Base-by-base conservation (phyloP, 2,329 filamentous ascomycete genomes). In the Arthrinium phaeospermum region DNA sequence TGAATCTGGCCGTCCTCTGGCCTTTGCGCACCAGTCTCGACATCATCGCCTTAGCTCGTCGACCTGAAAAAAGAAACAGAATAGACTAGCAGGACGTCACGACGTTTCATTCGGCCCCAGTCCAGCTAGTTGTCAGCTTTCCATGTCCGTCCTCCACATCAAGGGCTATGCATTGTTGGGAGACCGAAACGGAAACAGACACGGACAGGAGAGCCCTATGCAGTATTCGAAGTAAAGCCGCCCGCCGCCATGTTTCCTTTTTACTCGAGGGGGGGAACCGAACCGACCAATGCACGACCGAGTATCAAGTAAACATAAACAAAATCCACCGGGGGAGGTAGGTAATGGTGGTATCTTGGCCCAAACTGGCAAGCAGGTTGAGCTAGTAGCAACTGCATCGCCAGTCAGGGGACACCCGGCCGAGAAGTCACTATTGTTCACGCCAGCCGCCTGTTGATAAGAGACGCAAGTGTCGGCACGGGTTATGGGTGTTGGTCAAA, bases 61-160 rank as follows among this genome's bases (percentile, higher is more conserved):
- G 53, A 47, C 67, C 67, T 47, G 67, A 34, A 47, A 68, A 46
- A 47, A 68, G 67, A 34, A 47, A 68, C 53, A 61, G 19, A 37
- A 61, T 30, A 37, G 34, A 22, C 53, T 37, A 68, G 24, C 67
- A 69, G 46, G 37, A 69, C 68, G 68, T 69, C 68, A 69, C 68
- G 68, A 51, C 68, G 68, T 69, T 69, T 69, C 68, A 69, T n/a
- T 69, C 68, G 68, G 68, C 44, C 67, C 44, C 67, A n/a, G 53
- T 37, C 7, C 53, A 61, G 53, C 53, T 61, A 61, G 53, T 37
- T 61, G 53, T 61, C 53, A 37, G 53, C 53, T 61, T 10, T 41
- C 37, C 19, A 37, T 61, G 53, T 19, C 53, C 13, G 53, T 34
- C 53, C 7, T 34, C 53, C 53, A 61, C 53, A 49, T 61, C 30